Base-by-base conservation (phyloP, 257 asterid species). In the Solanum chaucha region DNA sequence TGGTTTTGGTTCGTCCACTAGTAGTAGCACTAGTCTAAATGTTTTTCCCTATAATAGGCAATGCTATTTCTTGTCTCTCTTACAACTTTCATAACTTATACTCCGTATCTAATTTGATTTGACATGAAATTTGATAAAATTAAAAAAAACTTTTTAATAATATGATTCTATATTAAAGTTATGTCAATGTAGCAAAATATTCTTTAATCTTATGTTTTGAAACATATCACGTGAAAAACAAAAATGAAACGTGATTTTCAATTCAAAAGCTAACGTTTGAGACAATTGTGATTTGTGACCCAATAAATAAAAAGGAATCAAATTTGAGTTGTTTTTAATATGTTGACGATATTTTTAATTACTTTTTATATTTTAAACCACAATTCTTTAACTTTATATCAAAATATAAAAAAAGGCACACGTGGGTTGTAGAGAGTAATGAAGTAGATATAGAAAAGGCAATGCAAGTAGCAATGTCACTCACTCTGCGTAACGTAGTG, bases 51-150 rank as follows among this genome's bases (percentile, higher is more conserved):
- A 44, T 24, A 41, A 34, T 41, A 26, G 14, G 24, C 64, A 41
- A 11, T 30, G 36, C 4, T 78, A 78, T 78, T 41, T 41, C 22
- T 24, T 4, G 38, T 41, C 36, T 74, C 20, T 20, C 34, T 10
- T 74, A 8, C 32, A 2, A 73, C 13, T 35, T 8, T 72, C 30
- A 34, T 35, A 32, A 2, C 9, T 19, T 34, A 72, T 34, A 72
- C 3, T 32, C 0, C 0, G 4, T 55, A 19, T 46, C 0, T 12
- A 46, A 46, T 19, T 55, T 19, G 2, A 55, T 55, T 55, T 19
- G 0, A 55, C 2, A 0, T 4, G 1, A 1, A 55, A 0, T 55
- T 55, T 2, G 0, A 0, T 6, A 55, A 55, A 51, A 15, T 3
- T 11, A 55, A 4, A 17, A 15, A 51, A 15, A 5, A 14, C 7